Evolutionary conservation across 2,329 filamentous ascomycete genomes (phyloP), one percentile per base, ranked within the genome.

Genomic region (Sarocladium brachiariae): DNA sequence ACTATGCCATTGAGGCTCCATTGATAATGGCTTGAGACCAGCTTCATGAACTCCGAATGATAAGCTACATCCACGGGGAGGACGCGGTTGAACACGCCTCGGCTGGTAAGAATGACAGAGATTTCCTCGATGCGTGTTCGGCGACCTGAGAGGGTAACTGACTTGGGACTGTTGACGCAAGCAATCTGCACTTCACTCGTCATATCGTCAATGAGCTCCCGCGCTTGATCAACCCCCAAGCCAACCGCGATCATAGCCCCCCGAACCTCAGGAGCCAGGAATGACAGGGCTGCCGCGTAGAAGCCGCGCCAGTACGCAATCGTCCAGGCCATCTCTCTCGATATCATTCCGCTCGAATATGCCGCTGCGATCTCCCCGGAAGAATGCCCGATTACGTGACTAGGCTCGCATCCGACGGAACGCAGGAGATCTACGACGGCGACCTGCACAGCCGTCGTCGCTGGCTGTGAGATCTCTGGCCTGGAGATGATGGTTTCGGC

Each of bases 401-500:
- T 35, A 11, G 34, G 34, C 8, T 19, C 16, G 18, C 35, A 5
- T 2, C 30, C 30, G n/a, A 35, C 18, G 10, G 31, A 24, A n/a
- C 24, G 30, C 19, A 37, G 10, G 4, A 49, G 34, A 10, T 35
- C 47, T 9, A 49, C 31, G n/a, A 49, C 8, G 10, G 47, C 47
- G 6, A 49, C 33, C 47, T 73, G 70, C 0, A 73, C n/a, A 0
- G 65, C 65, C 4, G 69, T 71, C 43, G 63, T 71, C 0, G 67
- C 34, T 1, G 70, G 61, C 49, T 72, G 69, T 37, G 58, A 58
- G 33, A 57, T 41, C 6, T 56, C 54, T 14, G 59, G 43, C 14
- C 54, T 31, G 18, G 54, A 49, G 13, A 59, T 23, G n/a, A 14
- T 47, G 11, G 19, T 49, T 1, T 51, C 53, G 11, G 19, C 13